Evolutionary conservation across 176 grass and related monocot species (phyloP).

Genomic region (Calamus simplicifolius): DNA sequence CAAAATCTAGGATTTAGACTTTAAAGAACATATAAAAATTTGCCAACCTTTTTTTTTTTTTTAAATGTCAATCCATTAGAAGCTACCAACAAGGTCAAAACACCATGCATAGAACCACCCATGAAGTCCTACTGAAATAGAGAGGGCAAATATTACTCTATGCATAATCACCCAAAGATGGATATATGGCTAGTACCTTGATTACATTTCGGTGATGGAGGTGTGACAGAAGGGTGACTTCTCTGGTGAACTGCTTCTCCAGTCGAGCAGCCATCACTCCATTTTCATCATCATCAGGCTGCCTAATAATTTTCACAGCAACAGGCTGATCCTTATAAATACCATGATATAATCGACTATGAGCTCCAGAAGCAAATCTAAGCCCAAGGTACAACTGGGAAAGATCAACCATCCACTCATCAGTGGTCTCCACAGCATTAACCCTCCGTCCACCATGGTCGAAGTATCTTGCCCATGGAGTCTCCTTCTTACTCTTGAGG

Average conservation of each 20-base stretch:
- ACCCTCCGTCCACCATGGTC: conserved; percentile 34
- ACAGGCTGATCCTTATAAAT: conserved; percentile 68
- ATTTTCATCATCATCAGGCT: conserved; percentile 71
- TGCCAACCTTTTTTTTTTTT: too few relatives aligned
- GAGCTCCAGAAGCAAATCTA: conserved; percentile 68
- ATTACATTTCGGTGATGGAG: conserved; percentile 86
- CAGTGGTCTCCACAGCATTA: conserved; percentile 48
- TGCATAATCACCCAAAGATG: too few relatives aligned
- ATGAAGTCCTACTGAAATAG: too few relatives aligned
- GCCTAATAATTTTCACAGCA: conserved; percentile 89
- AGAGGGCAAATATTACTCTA: too few relatives aligned
- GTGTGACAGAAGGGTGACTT: conserved; percentile 70
- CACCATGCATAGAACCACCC: too few relatives aligned
- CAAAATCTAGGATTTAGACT: too few relatives aligned
- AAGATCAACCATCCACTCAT: conserved; percentile 61
- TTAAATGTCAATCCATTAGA: too few relatives aligned
- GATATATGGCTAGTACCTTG: conserved; percentile 41
- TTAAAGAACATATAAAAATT: too few relatives aligned
- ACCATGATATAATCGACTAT: conserved; percentile 81
- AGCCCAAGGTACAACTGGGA: conserved; percentile 67
- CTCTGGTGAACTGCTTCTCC: conserved; percentile 78
- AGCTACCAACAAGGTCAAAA: too few relatives aligned
- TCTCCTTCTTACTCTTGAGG: conserved; percentile 26
- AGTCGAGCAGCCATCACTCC: conserved; percentile 50
- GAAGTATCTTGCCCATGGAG: conserved; percentile 40